Conservation (phyloP, 495 filamentous ascomycete genomes). For the Venustampulla echinocandica region DNA sequence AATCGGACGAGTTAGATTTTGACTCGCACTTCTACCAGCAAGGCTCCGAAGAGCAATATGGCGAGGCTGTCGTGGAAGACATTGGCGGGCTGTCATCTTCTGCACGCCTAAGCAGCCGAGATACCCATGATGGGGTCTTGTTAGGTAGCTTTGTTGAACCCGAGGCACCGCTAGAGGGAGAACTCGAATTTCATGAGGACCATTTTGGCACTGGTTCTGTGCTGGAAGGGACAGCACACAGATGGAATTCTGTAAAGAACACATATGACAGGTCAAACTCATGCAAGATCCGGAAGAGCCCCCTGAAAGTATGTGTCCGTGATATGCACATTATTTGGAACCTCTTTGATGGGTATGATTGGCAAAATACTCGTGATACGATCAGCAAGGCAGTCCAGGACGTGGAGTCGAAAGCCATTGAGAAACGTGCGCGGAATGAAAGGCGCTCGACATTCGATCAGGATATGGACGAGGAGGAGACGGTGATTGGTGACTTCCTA, state of each 20-base stretch:
- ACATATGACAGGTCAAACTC: conserved; percentile 60
- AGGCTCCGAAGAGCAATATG: conserved; percentile 11
- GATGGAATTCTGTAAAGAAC: conserved; percentile 69
- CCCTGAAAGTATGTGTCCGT: conserved; percentile 67
- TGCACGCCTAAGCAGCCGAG: conserved; percentile 28
- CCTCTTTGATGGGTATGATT: conserved; percentile 95
- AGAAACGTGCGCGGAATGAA: conserved; percentile 44
- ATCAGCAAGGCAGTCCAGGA: conserved; percentile 81
- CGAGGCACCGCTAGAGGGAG: conserved; percentile 15
- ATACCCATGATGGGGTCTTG: conserved; percentile 49
- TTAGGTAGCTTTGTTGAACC: conserved; percentile 55
- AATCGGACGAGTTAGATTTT: conserved; percentile 15
- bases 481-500: conserved; percentile 85
- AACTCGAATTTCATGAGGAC: conserved; percentile 66
- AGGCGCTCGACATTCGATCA: conserved; percentile 37
- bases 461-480: conserved; percentile 58
- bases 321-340: conserved; percentile 97
- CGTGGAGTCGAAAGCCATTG: conserved; percentile 70
- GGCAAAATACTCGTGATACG: conserved; percentile 76
- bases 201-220: conserved; percentile 61
- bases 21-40: conserved; percentile 22
- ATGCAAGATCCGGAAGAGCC: conserved; percentile 53
- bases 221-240: conserved; percentile 59
- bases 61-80: conserved; percentile 31
- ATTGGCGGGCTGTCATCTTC: conserved; percentile 32